phyloP scores from a whole-genome alignment of 148 eudicot genomes.

The Fagopyrum tataricum region DNA sequence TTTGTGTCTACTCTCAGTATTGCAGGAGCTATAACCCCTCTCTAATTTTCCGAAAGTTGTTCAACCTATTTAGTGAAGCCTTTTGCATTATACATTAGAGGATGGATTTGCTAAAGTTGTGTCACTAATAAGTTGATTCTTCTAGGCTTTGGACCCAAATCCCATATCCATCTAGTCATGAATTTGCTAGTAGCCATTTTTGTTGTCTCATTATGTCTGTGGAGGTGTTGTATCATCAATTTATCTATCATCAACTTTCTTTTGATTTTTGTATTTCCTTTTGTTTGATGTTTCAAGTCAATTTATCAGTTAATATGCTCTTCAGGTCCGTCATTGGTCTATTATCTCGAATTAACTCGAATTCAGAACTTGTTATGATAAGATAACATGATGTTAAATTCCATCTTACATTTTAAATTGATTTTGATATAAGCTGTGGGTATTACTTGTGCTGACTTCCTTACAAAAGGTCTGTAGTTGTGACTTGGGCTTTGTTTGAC shows the following conservation, averaged over 20 bases:
- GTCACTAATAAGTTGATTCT: background rate
- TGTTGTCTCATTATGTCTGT: background rate
- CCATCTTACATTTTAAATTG: background rate
- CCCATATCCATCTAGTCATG: background rate
- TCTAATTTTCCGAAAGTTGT: background rate
- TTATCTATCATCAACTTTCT: background rate
- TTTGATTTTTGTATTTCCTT: background rate
- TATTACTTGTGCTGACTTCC: background rate
- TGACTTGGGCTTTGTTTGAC: too few species aligned
- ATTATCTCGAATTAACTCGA: background rate
- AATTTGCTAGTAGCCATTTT: background rate
- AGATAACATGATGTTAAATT: background rate
- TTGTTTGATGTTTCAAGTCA: background rate
- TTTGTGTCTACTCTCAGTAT: background rate
- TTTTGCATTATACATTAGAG: background rate
- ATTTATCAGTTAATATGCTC: background rate
- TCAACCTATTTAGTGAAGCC: conserved; percentile 1
- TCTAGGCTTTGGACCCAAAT: background rate
- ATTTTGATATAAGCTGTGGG: background rate
- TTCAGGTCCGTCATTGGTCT: background rate
- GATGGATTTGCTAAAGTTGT: background rate
- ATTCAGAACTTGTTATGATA: background rate
- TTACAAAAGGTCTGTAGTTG: background rate
- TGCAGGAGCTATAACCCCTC: background rate
- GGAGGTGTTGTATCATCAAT: background rate